phyloP scores from a whole-genome alignment of 1,284 basidiomycete genomes.

The Tremellales sp. region DNA sequence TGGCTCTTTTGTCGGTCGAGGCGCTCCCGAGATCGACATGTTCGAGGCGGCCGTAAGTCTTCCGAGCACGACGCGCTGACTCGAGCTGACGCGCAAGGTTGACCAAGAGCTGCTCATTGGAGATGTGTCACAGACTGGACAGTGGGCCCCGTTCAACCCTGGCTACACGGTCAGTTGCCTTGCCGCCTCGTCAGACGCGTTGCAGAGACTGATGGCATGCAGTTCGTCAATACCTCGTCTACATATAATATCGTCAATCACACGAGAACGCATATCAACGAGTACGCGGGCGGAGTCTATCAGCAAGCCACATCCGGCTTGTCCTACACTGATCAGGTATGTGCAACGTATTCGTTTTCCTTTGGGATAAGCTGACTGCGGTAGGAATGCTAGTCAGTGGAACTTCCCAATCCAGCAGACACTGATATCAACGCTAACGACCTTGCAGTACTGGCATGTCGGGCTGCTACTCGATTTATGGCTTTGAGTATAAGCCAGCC shows the following conservation, averaged over 20 bases:
- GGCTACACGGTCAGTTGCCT: conserved; percentile 27
- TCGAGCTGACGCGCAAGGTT: conserved; percentile 10
- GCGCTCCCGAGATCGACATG: conserved; percentile 81
- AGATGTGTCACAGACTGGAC: conserved; percentile 42
- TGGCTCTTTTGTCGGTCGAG: conserved; percentile 72
- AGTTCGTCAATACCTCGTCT: conserved; percentile 40
- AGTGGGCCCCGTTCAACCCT: conserved; percentile 48
- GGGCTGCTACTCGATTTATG: conserved; percentile 58
- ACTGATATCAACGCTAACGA: not conserved
- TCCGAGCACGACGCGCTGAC: conserved; percentile 14
- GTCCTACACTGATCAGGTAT: conserved; percentile 22
- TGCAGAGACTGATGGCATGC: not conserved
- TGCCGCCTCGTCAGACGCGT: not conserved
- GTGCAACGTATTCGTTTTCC: not conserved
- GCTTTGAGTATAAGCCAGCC: conserved; percentile 65
- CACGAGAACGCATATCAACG: conserved; percentile 52
- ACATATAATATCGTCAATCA: conserved; percentile 53
- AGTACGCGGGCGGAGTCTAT: conserved; percentile 55
- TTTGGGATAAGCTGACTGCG: too few species aligned
- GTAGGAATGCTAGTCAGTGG: conserved; percentile 40
- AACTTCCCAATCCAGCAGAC: not conserved
- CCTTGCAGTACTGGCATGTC: conserved; percentile 41
- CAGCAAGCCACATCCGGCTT: conserved; percentile 57
- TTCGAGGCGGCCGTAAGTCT: conserved; percentile 60
- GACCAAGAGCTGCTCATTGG: conserved; percentile 22